Percentiles rank a stretch among this genome's conserved stretches.
Evolutionary conservation across 2,329 filamentous ascomycete species (phyloP).

Genomic region (Dothideomycetidae sp.): DNA sequence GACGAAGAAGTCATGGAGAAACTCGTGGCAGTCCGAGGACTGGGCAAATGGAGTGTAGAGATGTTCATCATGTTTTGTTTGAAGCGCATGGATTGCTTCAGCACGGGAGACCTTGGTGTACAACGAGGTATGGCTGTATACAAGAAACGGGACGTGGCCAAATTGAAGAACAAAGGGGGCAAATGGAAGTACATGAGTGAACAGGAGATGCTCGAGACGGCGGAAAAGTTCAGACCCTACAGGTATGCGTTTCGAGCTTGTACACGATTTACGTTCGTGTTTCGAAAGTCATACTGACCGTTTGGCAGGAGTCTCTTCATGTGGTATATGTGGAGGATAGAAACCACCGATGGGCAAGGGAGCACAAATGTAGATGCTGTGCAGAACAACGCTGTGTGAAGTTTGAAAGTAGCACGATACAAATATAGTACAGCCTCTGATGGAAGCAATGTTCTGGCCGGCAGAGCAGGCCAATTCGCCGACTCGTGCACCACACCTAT

Average conservation of each 20-base stretch:
- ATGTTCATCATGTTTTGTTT: conserved; percentile 98
- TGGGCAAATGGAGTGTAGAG: conserved; percentile 85
- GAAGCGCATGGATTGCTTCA: conserved; percentile 89
- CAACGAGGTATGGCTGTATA: conserved; percentile 89
- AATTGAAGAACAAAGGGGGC: conserved; percentile 62
- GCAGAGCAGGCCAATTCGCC: too few relatives aligned
- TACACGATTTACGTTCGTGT: not conserved
- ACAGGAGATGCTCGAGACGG: conserved; percentile 74
- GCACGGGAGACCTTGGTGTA: conserved; percentile 79
- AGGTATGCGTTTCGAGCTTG: conserved; percentile 32
- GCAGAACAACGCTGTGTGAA: conserved; percentile 11
- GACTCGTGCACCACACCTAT: too few relatives aligned
- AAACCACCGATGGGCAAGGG: conserved; percentile 40
- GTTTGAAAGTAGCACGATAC: not conserved
- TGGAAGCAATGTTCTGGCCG: too few relatives aligned
- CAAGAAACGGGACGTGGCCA: conserved; percentile 65
- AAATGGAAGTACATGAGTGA: conserved; percentile 99
- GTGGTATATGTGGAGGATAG: conserved; percentile 96
- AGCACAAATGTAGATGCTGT: conserved; percentile 43
- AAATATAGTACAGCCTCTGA: too few relatives aligned
- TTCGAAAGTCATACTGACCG: conserved; percentile 11
- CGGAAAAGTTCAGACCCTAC: conserved; percentile 71
- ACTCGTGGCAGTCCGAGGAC: conserved; percentile 70
- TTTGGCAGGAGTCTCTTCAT: conserved; percentile 64
- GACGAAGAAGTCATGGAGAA: conserved; percentile 78